These are phyloP conservation scores for Simmondsia chinensis DNA, from an alignment of 148 eudicot species.

Conservation along the genomic window DNA sequence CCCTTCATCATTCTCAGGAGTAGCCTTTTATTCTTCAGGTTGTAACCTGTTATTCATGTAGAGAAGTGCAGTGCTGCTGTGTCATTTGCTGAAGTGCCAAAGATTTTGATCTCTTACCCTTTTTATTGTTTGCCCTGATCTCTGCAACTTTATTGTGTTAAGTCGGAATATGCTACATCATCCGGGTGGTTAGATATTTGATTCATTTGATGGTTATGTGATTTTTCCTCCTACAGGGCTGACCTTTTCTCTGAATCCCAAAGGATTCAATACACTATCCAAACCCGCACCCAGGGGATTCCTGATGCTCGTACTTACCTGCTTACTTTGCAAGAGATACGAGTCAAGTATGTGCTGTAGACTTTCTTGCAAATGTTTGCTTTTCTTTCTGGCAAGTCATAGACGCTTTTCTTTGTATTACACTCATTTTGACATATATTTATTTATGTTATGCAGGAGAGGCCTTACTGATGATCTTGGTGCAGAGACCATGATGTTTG, in stretches of 20 bases:
- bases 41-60: no score
- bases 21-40: no score
- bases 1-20: no score
- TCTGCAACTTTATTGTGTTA: neutral
- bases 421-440: no score
- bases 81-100: no score
- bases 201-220: neutral
- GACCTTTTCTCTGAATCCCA: constrained; percentile 66
- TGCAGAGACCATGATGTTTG: constrained; percentile 86
- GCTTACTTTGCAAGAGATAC: constrained; percentile 61
- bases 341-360: constrained; percentile 48
- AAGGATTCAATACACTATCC: constrained; percentile 64
- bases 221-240: constrained; percentile 50
- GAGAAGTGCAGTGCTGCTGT: no score
- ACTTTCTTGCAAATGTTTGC: neutral
- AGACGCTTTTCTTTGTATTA: no score
- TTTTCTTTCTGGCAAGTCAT: neutral
- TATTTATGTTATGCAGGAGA: constrained; percentile 48
- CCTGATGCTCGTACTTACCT: constrained; percentile 79
- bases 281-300: constrained; percentile 53
- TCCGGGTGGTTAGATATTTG: neutral
- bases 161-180: neutral
- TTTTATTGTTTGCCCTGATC: neutral
- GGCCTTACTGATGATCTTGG: constrained; percentile 86
- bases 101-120: no score